A percentile compares a stretch with the other conserved stretches of the same genome.
phyloP scores from a whole-genome alignment of 768 basidiomycete genomes.

The Tephrocybe sp. region DNA sequence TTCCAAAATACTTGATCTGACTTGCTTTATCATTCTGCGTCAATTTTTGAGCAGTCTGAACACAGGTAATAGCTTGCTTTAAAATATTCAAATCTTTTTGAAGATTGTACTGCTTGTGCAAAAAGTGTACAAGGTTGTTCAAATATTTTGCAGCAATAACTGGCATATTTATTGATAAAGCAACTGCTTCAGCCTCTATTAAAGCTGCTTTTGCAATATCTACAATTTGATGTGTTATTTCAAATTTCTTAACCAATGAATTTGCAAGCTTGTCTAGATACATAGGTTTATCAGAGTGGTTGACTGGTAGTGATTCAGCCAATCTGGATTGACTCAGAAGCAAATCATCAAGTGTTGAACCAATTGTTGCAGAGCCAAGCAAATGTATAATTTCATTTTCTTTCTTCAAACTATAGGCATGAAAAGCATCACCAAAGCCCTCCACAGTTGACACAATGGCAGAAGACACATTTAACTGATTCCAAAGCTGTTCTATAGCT shows the following conservation, averaged over 20 bases:
- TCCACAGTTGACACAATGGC: no score
- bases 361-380: not conserved
- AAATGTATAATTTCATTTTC: not conserved
- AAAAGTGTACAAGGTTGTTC: not conserved
- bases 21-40: not conserved
- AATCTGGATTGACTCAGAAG: not conserved
- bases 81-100: not conserved
- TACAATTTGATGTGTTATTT: not conserved
- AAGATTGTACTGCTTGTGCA: not conserved
- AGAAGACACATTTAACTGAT: no score
- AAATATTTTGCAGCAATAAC: not conserved
- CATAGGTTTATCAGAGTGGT: not conserved
- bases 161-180: not conserved
- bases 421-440: no score
- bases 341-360: not conserved
- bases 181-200: not conserved
- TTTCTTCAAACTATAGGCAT: not conserved
- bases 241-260: not conserved
- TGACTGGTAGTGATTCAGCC: not conserved
- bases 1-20: not conserved
- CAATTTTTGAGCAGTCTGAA: not conserved
- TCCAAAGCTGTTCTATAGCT: no score
- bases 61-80: not conserved
- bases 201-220: not conserved
- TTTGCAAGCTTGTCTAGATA: conserved; percentile 1